Base-by-base conservation (phyloP, 2,329 filamentous ascomycete species). In the Penicillium verrucosum region DNA sequence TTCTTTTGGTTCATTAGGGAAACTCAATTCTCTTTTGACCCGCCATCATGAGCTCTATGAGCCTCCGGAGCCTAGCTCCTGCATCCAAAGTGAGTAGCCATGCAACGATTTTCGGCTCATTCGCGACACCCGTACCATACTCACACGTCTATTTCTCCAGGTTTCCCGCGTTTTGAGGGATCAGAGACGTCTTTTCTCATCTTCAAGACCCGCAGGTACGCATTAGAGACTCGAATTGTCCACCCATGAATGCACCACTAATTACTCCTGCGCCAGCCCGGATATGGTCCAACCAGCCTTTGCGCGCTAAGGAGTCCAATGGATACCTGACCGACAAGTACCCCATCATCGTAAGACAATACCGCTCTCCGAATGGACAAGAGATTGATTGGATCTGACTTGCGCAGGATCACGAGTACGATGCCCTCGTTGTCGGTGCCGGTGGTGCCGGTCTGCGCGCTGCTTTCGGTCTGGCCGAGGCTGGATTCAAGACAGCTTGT, bases 271-370 rank as follows among this genome's bases (percentile, higher is more conserved):
- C 66, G 58, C 60, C 68, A 92, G 90, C 91, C 71, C 87, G 89
- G 75, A 90, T 97, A 74, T 89, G 96, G 75, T 87, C 89, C 69
- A 93, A 89, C 77, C 85, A 87, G 67, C 90, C 90, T 65, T 83
- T 97, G 65, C 88, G 92, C 76, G 94, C 93, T 56, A 96, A 95
- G 82, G 92, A 97, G 81, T 92, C 92, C 32, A 90, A 90, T 62
- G 87, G 90, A 46, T 90, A 90, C 73, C 84, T 96, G 69, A 89
- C 87, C 77, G 88, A 83, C 77, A 94, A 96, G 79, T 97, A 99
- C 77, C 89, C 92, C 49, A 90, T 99, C 69, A 92, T 99, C 76
- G 89, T 90, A 85, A 77, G 88, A 82, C 65, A 37, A 51, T 11
- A 54, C 41, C 12, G n/a, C 38, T 46, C 44, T 12, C 30, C 25